Conservation (phyloP, 2,329 filamentous ascomycete genomes). For the Fusarium sp. region DNA sequence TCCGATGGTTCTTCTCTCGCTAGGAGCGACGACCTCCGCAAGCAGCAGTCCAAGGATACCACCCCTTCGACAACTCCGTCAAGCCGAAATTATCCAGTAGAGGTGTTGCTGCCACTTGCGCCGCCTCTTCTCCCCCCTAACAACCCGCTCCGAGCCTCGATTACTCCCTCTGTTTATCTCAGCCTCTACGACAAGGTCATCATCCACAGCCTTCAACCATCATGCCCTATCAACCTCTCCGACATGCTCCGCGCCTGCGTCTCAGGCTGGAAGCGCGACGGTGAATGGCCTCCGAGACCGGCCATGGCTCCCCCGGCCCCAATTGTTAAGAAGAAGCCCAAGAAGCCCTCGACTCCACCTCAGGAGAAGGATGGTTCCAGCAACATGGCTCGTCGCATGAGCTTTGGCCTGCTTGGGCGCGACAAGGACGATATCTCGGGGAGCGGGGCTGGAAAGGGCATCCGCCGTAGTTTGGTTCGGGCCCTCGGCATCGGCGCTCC, state of each 20-base stretch:
- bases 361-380: slow-evolving; percentile 41
- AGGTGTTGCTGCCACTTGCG: slow-evolving; percentile 77
- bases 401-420: slow-evolving; percentile 60
- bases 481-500: slow-evolving; percentile 56
- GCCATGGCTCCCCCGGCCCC: slow-evolving; percentile 55
- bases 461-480: slow-evolving; percentile 60
- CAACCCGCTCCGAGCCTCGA: slow-evolving; percentile 82
- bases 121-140: slow-evolving; percentile 77
- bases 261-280: slow-evolving; percentile 90
- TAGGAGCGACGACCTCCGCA: slow-evolving; percentile 52
- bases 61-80: slow-evolving; percentile 43
- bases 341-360: slow-evolving; percentile 35
- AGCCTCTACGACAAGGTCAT: slow-evolving; percentile 93
- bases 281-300: slow-evolving; percentile 83
- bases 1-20: slow-evolving; percentile 57
- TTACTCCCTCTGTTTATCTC: slow-evolving; percentile 78
- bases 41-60: slow-evolving; percentile 50
- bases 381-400: slow-evolving; percentile 57
- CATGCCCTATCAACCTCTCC: slow-evolving; percentile 86
- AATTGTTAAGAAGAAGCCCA: slow-evolving; percentile 54
- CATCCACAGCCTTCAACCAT: slow-evolving; percentile 81
- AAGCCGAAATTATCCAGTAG: slow-evolving; percentile 60
- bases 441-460: slow-evolving; percentile 50
- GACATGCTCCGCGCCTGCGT: slow-evolving; percentile 87
- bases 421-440: slow-evolving; percentile 50